These are phyloP conservation scores for Nyssa sinensis DNA, from an alignment of 148 eudicot species.

Conservation along the genomic window DNA sequence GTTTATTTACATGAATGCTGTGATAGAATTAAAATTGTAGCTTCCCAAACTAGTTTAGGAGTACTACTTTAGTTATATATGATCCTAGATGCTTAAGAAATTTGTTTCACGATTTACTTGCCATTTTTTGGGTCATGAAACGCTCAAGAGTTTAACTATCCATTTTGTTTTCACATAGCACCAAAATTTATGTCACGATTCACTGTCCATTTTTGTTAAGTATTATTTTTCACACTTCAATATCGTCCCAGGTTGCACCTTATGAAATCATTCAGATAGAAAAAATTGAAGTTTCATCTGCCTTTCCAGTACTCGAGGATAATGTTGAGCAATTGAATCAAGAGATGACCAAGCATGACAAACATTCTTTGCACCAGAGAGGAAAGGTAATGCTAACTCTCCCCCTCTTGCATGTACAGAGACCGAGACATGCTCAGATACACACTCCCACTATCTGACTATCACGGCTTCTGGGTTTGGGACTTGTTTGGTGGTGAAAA, in stretches of 20 bases:
- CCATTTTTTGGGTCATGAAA: no score
- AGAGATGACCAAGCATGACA: conserved; percentile 42
- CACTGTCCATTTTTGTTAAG: conserved; percentile 1
- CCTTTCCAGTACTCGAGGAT: conserved; percentile 37
- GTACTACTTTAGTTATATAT: not conserved
- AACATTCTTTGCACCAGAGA: conserved; percentile 30
- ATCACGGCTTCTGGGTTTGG: not conserved
- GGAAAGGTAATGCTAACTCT: conserved; percentile 41
- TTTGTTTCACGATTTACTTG: not conserved
- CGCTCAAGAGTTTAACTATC: no score
- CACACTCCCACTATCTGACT: not conserved
- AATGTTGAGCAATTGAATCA: conserved; percentile 32
- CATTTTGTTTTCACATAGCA: conserved; percentile 3
- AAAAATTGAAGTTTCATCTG: conserved; percentile 56
- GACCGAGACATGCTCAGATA: not conserved
- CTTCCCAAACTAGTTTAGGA: not conserved
- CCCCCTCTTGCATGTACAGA: conserved; percentile 2
- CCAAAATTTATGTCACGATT: conserved; percentile 3
- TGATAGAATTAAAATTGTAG: not conserved
- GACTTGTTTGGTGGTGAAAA: not conserved
- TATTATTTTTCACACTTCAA: not conserved
- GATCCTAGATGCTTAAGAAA: not conserved
- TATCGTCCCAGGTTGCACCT: conserved; percentile 62
- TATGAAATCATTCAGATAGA: conserved; percentile 61
- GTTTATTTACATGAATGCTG: not conserved